Evolutionary conservation across 164 flowering plant genomes (phyloP), one percentile per base, ranked within the genome.

Genomic region (Piper betle): DNA sequence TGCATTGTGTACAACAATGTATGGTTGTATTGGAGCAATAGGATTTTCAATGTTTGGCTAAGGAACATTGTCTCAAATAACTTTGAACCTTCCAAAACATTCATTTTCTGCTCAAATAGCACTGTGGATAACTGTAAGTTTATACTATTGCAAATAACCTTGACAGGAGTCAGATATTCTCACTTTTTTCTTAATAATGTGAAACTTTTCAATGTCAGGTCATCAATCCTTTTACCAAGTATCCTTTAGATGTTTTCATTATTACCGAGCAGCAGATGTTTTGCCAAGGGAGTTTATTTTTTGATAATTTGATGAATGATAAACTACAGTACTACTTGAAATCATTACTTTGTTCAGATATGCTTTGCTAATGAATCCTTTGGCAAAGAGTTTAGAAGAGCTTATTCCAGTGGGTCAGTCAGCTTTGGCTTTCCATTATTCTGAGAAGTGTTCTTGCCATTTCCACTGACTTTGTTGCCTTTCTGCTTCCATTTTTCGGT

Each of bases 1-100:
- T 68, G 0, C 74, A 37, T 55, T 90, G 74, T 86, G 95, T 60
- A 65, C 79, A 54, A 10, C 81, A 39, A 37, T 86, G n/a, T 93
- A 93, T 74, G 96, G 87, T 15, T 75, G 86, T 58, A 79, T 83
- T 66, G 99, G 96, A 52, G 53, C 74, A 33, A 68, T 84, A 82
- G 99, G 97, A 60, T 93, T 46, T 77, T 80, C 81, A 63, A 86
- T 86, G 91, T 93, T 87, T 72, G 99, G 99, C 46, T 68, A 84
- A 66, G 65, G 19, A 2, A 90, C 99, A 3, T 53, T 76, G 68
- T 87, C 97, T 43, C 97, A 90, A 73, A 81, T 93, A 64, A 93
- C 99, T 53, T 67, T 93, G 66, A 93, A 88, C 64, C 68, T 93
- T 85, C 98, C 97, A 55, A 60, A 60, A 55, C 52, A 79, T 62